Percentiles rank a stretch among this genome's conserved stretches.
phyloP scores from a whole-genome alignment of 2,329 filamentous ascomycete species.

The Hypoxylon sp. region DNA sequence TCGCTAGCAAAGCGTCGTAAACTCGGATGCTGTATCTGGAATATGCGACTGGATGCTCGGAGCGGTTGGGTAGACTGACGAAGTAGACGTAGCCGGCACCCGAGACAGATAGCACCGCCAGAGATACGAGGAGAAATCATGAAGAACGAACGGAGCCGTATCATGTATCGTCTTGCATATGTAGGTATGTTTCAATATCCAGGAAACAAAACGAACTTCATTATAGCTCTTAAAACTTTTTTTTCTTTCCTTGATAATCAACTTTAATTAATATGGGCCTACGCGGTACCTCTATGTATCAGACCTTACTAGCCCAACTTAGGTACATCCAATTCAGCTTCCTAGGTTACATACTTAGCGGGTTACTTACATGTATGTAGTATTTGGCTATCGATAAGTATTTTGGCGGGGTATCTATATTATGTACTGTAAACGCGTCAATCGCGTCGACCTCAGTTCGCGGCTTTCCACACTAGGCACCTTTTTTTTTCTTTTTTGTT shows the following conservation, averaged over 20 bases:
- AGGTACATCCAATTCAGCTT: too few species aligned
- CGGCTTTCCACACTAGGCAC: neutral
- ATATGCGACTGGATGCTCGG: constrained; percentile 22
- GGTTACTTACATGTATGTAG: neutral
- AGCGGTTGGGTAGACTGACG: constrained; percentile 42
- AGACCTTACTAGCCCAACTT: too few species aligned
- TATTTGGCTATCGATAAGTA: constrained; percentile 6
- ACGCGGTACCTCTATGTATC: neutral
- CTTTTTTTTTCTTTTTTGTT: too few species aligned
- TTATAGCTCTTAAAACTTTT: constrained; percentile 13
- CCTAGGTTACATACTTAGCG: too few species aligned
- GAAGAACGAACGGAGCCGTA: constrained; percentile 25
- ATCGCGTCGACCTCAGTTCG: neutral
- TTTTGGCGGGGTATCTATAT: neutral
- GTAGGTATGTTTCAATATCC: neutral
- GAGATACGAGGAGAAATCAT: constrained; percentile 57
- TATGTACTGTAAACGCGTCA: neutral
- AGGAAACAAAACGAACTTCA: neutral
- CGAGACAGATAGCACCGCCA: constrained; percentile 58
- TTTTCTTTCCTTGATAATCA: constrained; percentile 20
- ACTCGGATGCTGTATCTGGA: constrained; percentile 23
- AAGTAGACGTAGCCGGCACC: constrained; percentile 58
- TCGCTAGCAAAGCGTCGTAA: constrained; percentile 27
- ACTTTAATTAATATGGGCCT: constrained; percentile 3
- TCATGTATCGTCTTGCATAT: neutral